These are phyloP conservation scores for Leccinum longicurvipes DNA, from an alignment of 768 basidiomycete species.

Conservation along the genomic window DNA sequence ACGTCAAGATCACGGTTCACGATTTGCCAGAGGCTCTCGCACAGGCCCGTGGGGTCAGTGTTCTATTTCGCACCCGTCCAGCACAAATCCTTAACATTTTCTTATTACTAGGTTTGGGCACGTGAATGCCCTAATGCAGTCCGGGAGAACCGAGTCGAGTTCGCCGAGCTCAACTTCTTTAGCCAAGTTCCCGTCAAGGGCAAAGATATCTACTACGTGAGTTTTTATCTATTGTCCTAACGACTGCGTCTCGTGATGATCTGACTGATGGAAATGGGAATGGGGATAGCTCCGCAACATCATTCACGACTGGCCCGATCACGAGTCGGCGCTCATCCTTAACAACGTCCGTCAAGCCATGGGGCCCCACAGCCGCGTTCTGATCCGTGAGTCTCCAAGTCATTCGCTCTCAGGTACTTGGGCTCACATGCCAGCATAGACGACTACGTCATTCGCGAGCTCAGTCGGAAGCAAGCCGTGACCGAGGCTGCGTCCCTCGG, in stretches of 20 bases:
- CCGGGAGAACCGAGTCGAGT: constrained; percentile 24
- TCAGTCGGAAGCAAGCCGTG: constrained; percentile 12
- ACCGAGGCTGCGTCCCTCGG: constrained; percentile 13
- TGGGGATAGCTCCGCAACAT: constrained; percentile 20
- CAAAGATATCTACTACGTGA: constrained; percentile 33
- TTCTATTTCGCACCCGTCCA: neutral
- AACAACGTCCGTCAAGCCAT: constrained; percentile 30
- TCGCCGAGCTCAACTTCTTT: constrained; percentile 32
- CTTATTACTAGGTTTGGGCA: constrained; percentile 20
- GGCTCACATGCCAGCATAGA: constrained; percentile 12
- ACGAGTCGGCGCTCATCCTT: constrained; percentile 24
- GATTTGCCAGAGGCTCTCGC: constrained; percentile 28
- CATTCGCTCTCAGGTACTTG: neutral
- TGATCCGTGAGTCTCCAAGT: constrained; percentile 29
- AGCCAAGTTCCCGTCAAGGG: constrained; percentile 24
- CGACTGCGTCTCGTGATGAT: neutral
- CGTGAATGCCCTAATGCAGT: constrained; percentile 25
- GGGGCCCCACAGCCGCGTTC: constrained; percentile 27
- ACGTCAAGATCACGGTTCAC: constrained; percentile 33
- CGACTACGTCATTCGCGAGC: constrained; percentile 20
- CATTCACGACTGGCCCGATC: constrained; percentile 35
- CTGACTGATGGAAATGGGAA: neutral
- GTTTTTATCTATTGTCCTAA: neutral
- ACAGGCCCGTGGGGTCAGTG: constrained; percentile 18
- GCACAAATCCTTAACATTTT: neutral